Percentiles rank a stretch among this genome's conserved stretches.
Conservation (phyloP, 106 monocot genomes). For the Acanthochlamys bracteata region DNA sequence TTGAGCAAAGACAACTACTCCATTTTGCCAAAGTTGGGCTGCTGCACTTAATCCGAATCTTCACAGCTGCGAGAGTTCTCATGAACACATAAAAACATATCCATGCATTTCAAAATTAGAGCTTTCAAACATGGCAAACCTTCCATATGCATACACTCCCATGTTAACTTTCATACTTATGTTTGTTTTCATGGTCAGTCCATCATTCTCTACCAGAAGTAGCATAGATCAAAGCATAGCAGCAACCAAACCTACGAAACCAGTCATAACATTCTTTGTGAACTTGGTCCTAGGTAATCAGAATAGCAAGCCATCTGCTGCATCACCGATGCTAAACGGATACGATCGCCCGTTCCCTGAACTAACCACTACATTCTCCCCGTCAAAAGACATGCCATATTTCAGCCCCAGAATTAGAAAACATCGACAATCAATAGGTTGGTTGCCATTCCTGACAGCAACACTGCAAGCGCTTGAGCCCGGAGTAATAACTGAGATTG, state of each 20-base stretch:
- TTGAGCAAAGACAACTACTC: no score
- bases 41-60: no score
- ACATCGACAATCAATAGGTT: constrained; percentile 4
- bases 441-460: constrained; percentile 16
- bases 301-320: background rate
- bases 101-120: no score
- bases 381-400: background rate
- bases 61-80: no score
- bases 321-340: background rate
- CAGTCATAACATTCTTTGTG: constrained; percentile 29
- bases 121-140: no score
- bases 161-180: no score
- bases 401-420: background rate
- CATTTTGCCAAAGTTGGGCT: no score
- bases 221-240: background rate
- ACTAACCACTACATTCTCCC: background rate
- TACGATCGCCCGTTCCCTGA: background rate
- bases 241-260: constrained; percentile 1
- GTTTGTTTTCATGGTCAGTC: background rate
- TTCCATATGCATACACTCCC: no score
- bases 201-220: background rate
- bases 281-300: constrained; percentile 12
- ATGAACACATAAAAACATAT: no score
- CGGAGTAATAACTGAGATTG: constrained; percentile 20
- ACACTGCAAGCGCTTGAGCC: constrained; percentile 11